Evolutionary conservation across 768 basidiomycete genomes (phyloP).

Genomic region (Pulveroboletus sp.): DNA sequence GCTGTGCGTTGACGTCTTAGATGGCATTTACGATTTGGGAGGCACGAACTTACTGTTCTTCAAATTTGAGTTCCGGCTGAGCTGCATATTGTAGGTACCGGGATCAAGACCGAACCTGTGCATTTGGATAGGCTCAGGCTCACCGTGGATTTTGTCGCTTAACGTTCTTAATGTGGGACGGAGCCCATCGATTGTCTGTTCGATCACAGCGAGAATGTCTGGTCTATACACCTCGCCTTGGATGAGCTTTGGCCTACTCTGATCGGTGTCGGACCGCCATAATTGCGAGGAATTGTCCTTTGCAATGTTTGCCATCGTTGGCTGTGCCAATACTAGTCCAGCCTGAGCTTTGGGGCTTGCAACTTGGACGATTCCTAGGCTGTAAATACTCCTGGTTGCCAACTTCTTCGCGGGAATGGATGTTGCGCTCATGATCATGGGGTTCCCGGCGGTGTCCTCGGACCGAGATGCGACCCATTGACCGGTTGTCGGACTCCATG

Average conservation of each 20-base stretch:
- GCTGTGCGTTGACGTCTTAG: slow-evolving; percentile 32
- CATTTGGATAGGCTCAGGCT: not conserved
- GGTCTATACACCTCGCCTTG: slow-evolving; percentile 44
- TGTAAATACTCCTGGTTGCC: too few relatives aligned
- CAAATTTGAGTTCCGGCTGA: slow-evolving; percentile 66
- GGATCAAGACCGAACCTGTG: too few relatives aligned
- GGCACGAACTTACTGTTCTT: slow-evolving; percentile 55
- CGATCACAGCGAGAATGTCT: slow-evolving; percentile 62
- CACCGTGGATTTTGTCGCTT: slow-evolving; percentile 74
- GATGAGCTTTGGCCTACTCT: slow-evolving; percentile 14
- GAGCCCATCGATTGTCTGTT: slow-evolving; percentile 49
- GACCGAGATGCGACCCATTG: too few relatives aligned
- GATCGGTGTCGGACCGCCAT: slow-evolving; percentile 38
- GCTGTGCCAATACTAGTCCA: too few relatives aligned
- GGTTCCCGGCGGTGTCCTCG: too few relatives aligned
- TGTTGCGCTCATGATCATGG: too few relatives aligned
- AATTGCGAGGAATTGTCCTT: slow-evolving; percentile 2
- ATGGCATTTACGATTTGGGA: not conserved
- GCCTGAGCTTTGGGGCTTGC: too few relatives aligned
- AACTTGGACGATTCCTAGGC: too few relatives aligned
- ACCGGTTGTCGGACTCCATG: too few relatives aligned
- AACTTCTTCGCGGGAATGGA: too few relatives aligned
- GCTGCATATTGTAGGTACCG: slow-evolving; percentile 37
- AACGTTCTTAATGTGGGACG: slow-evolving; percentile 53
- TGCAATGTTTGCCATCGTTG: too few relatives aligned